Percentiles rank a stretch among this genome's conserved stretches.
Conservation (phyloP, 1,284 basidiomycete genomes). For the Stygiomarasmius scandens region DNA sequence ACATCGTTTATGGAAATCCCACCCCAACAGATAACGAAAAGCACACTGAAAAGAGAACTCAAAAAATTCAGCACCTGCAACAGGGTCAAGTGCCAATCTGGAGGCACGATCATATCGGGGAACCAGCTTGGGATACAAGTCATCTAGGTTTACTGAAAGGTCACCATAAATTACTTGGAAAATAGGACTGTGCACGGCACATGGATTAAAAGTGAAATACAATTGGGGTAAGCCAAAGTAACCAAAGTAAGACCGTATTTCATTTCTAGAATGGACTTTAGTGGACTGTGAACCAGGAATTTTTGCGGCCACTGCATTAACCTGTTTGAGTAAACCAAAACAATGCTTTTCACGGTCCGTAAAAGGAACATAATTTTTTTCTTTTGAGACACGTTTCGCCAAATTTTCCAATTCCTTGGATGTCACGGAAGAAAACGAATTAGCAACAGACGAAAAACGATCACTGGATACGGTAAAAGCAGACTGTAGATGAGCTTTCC, state of each 20-base stretch:
- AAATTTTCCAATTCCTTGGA: background rate
- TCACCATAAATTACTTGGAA: slow-evolving; percentile 29
- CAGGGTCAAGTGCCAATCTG: slow-evolving; percentile 28
- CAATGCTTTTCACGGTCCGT: slow-evolving; percentile 14
- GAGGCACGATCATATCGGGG: slow-evolving; percentile 14
- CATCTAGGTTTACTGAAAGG: slow-evolving; percentile 20
- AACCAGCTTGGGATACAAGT: slow-evolving; percentile 10
- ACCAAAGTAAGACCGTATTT: slow-evolving; percentile 29
- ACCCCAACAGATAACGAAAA: slow-evolving; percentile 23
- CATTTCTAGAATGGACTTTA: slow-evolving; percentile 27
- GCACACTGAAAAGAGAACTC: slow-evolving; percentile 25
- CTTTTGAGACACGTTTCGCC: background rate
- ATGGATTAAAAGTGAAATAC: slow-evolving; percentile 35
- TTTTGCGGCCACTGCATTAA: slow-evolving; percentile 27
- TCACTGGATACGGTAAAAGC: slow-evolving; percentile 21
- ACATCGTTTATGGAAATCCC: slow-evolving; percentile 10
- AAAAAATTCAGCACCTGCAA: slow-evolving; percentile 29
- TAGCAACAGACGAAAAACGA: slow-evolving; percentile 14
- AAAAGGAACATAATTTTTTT: background rate
- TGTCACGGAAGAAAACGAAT: background rate
- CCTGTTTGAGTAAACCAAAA: slow-evolving; percentile 23
- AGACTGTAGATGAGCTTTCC: slow-evolving; percentile 24
- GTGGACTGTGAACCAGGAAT: slow-evolving; percentile 32
- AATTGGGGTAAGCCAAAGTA: slow-evolving; percentile 28
- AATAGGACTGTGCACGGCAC: slow-evolving; percentile 31